A percentile compares a stretch with the other conserved stretches of the same genome.
These are phyloP conservation scores for Gymnopilus junonius DNA, from an alignment of 768 basidiomycete species.

Conservation along the genomic window DNA sequence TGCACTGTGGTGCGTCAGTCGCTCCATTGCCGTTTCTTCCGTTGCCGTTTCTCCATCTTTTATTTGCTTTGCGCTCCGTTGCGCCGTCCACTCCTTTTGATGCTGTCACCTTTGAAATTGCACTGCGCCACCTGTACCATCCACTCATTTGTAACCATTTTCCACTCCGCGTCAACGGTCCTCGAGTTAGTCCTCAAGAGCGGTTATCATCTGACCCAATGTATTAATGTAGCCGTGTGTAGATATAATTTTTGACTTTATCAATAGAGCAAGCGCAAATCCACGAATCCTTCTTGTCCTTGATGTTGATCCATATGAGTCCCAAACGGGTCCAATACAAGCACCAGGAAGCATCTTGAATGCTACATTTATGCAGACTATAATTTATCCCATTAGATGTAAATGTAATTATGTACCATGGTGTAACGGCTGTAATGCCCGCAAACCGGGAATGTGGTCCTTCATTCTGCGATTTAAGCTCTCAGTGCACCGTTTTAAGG, in stretches of 20 bases:
- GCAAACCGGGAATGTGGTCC: constrained; percentile 80
- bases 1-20: not conserved
- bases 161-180: not conserved
- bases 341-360: too few relatives aligned
- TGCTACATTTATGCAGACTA: too few relatives aligned
- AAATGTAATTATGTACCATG: constrained; percentile 37
- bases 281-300: too few relatives aligned
- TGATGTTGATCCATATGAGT: not conserved
- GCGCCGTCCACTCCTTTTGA: not conserved
- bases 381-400: too few relatives aligned
- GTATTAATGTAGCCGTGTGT: too few relatives aligned
- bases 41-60: not conserved
- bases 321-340: too few relatives aligned
- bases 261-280: too few relatives aligned
- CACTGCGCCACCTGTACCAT: not conserved
- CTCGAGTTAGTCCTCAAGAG: too few relatives aligned
- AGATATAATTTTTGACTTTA: too few relatives aligned
- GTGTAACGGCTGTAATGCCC: constrained; percentile 83
- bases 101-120: not conserved
- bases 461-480: constrained; percentile 59
- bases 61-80: not conserved
- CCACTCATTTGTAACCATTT: not conserved
- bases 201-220: too few relatives aligned
- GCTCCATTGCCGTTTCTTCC: too few relatives aligned
- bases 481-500: constrained; percentile 91